Conservation (phyloP, 202 grass and related monocot genomes). For the Cymbopogon flexuosus region DNA sequence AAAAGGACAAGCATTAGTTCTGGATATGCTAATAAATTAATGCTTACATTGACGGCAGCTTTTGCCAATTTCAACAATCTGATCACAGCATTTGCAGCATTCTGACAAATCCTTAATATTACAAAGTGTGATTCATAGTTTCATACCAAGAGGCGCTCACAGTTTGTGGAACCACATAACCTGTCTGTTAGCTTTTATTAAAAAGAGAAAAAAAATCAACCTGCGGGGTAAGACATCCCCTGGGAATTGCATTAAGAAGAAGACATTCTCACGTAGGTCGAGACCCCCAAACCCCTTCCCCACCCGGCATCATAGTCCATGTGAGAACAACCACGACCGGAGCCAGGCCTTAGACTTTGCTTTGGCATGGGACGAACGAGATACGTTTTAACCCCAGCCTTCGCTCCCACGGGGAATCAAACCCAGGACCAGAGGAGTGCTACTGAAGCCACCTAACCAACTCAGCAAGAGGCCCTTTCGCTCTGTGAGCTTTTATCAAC, state of each 20-base stretch:
- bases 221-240: background rate
- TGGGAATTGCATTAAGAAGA: background rate
- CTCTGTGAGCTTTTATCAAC: background rate
- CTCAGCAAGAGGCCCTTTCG: too few species aligned
- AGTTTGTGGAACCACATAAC: background rate
- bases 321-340: background rate
- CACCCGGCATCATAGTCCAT: background rate
- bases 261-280: background rate
- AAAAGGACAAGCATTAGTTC: constrained; percentile 6
- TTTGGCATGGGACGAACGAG: background rate
- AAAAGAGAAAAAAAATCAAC: too few species aligned
- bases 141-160: background rate
- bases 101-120: constrained; percentile 10
- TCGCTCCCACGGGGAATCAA: background rate
- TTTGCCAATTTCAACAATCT: constrained; percentile 6
- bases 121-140: background rate
- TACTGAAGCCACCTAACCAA: too few species aligned
- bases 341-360: background rate
- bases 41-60: constrained; percentile 24
- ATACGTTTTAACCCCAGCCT: background rate
- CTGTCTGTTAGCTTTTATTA: background rate
- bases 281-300: background rate
- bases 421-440: too few species aligned
- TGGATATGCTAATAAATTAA: constrained; percentile 14
- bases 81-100: background rate